Evolutionary conservation across 768 basidiomycete species (phyloP), one percentile per base, ranked within the genome.

Genomic region (Hypholoma sublateritium): DNA sequence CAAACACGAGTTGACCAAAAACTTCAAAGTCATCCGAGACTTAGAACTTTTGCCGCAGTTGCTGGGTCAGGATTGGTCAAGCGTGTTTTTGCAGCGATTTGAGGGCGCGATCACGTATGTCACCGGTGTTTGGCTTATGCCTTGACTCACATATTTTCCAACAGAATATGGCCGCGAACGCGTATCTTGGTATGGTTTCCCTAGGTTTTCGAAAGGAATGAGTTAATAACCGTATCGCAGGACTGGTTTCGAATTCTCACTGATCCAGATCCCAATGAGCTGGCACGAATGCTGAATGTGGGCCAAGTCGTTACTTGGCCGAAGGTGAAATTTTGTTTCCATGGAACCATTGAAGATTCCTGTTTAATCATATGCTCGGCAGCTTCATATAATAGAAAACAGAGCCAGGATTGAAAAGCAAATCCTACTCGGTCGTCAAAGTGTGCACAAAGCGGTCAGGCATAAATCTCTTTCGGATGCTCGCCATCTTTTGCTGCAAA

Each of bases 11-110:
- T 76, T 99, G 12, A 91, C 93, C 4, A 98, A 98, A 78, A 97
- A 98, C 67, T 95, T 96, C 80, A 94, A 92, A 75, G 91, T 98
- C 50, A 99, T 99, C 57, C 88, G 97, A 41, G 97, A 98, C 69
- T 81, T 99, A 1, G 97, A 99, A 67, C 82, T 99, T 19, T 79
- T 98, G 53, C 97, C 97, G n/a, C 88, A 93, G 57, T 65, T 98
- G 2, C 77, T 96, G 5, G 95, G 95, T 2, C 93, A 82, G 68
- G 96, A 99, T 69, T 98, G 96, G 96, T 93, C 92, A 0, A 90
- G 89, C 60, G 93, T 98, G 11, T 99, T 98, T 69, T 75, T 98
- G 49, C 97, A 98, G 70, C 83, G 93, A 49, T 98, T 97, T 67
- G 93, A 93, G 62, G 91, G 91, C 4, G 78, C 84, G 22, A 87